Conservation (phyloP, 345 rosid genomes). For the Eutrema heterophyllum region DNA sequence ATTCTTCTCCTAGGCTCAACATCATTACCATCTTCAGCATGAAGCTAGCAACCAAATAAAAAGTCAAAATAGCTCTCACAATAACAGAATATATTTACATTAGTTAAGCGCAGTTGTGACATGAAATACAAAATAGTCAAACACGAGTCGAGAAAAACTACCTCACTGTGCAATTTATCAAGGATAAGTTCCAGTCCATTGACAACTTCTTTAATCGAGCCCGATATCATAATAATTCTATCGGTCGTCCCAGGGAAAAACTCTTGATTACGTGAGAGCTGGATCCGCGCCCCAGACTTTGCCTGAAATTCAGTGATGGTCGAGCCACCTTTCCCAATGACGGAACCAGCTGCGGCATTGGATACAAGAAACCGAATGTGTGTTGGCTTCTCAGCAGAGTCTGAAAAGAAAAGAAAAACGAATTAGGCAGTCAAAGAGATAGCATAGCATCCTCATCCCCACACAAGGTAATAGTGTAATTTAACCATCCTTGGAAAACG, state of each 20-base stretch:
- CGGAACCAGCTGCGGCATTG: constrained; percentile 98
- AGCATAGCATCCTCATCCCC: neutral
- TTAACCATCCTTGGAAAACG: neutral
- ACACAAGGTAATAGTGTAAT: neutral
- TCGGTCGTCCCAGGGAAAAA: constrained; percentile 95
- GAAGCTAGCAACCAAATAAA: constrained; percentile 48
- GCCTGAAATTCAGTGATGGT: constrained; percentile 95
- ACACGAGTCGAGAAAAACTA: constrained; percentile 25
- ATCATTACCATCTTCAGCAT: constrained; percentile 67
- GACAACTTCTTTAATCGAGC: constrained; percentile 65
- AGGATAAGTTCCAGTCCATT: constrained; percentile 84
- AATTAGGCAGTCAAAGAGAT: neutral
- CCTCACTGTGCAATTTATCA: constrained; percentile 85
- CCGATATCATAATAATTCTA: constrained; percentile 88
- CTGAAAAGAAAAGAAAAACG: constrained; percentile 29
- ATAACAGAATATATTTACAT: neutral
- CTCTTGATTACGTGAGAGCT: constrained; percentile 89
- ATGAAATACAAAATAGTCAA: neutral
- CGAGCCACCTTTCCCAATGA: constrained; percentile 98
- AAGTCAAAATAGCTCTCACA: neutral
- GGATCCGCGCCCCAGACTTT: constrained; percentile 92
- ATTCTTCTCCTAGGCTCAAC: constrained; percentile 81
- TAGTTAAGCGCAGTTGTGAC: neutral
- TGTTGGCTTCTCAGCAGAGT: constrained; percentile 70
- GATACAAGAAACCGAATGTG: constrained; percentile 88